Conservation (phyloP, 108 stramenopile species). For the Nitzschia sp. region DNA sequence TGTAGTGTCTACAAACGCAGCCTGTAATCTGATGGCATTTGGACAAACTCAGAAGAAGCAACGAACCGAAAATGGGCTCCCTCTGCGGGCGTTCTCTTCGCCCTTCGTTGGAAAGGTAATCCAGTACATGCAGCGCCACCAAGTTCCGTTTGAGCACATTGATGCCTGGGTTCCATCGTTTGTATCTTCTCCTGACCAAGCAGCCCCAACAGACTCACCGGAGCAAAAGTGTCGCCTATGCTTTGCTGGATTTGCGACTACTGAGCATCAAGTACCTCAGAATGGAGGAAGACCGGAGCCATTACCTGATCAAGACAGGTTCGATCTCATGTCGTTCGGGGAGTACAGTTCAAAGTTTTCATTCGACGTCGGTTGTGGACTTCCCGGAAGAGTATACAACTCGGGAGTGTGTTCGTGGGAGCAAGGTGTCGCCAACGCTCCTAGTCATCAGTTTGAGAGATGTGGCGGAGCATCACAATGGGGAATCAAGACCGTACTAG, state of each 20-base stretch:
- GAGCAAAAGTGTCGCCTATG: slow-evolving; percentile 71
- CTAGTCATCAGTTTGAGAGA: slow-evolving; percentile 74
- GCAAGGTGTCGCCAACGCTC: slow-evolving; percentile 82
- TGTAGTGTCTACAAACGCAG: neutral
- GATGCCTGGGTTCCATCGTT: slow-evolving; percentile 90
- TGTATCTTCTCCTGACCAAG: slow-evolving; percentile 47
- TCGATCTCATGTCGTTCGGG: slow-evolving; percentile 75
- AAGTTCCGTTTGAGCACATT: slow-evolving; percentile 83
- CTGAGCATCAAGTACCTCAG: slow-evolving; percentile 46
- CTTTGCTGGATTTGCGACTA: slow-evolving; percentile 78
- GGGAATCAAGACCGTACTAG: slow-evolving; percentile 81
- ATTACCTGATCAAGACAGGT: slow-evolving; percentile 59
- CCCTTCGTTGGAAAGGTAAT: slow-evolving; percentile 73
- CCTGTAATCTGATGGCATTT: neutral
- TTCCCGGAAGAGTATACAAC: slow-evolving; percentile 80
- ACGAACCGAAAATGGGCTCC: neutral
- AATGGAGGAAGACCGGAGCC: slow-evolving; percentile 38
- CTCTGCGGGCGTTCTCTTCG: slow-evolving; percentile 37
- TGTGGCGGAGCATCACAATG: slow-evolving; percentile 82
- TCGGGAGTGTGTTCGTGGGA: slow-evolving; percentile 84
- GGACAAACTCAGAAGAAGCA: neutral
- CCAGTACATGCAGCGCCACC: slow-evolving; percentile 62
- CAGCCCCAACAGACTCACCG: slow-evolving; percentile 14
- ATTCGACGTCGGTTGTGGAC: slow-evolving; percentile 81
- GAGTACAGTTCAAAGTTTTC: slow-evolving; percentile 86